Evolutionary conservation across 192 early-diverging fungal species (phyloP).

Genomic region (Umbelopsis isabellina): DNA sequence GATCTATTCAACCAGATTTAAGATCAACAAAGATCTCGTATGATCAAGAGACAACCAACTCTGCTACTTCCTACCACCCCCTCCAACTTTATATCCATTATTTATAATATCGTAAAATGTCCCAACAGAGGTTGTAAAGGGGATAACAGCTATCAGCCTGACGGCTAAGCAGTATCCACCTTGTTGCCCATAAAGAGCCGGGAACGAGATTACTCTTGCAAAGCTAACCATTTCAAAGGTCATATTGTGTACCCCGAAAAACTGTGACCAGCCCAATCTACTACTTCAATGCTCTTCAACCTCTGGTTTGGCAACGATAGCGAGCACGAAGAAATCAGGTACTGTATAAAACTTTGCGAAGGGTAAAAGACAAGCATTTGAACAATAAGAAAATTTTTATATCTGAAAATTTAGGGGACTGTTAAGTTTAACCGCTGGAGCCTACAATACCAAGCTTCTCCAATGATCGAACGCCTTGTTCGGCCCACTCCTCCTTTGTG

Average conservation of each 20-base stretch:
- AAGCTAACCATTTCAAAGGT: slow-evolving; percentile 18
- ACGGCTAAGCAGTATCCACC: not conserved
- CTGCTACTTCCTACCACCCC: no score
- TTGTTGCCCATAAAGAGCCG: slow-evolving; percentile 15
- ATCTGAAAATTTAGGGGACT: not conserved
- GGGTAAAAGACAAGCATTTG: not conserved
- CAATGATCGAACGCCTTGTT: slow-evolving; percentile 79
- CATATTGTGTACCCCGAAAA: slow-evolving; percentile 12
- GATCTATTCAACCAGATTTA: no score
- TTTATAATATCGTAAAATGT: not conserved
- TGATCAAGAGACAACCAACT: no score
- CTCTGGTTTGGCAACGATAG: slow-evolving; percentile 11
- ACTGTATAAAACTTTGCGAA: slow-evolving; percentile 18
- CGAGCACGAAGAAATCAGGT: slow-evolving; percentile 10
- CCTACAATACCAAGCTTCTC: slow-evolving; percentile 53
- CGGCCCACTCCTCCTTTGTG: slow-evolving; percentile 92
- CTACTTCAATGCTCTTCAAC: slow-evolving; percentile 13
- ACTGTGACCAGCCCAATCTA: slow-evolving; percentile 6
- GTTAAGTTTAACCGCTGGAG: slow-evolving; percentile 24
- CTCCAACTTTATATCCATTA: no score
- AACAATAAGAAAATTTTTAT: slow-evolving; percentile 1
- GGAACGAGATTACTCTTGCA: slow-evolving; percentile 16
- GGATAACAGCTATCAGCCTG: not conserved
- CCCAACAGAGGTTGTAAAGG: slow-evolving; percentile 17
- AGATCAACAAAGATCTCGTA: no score